Evolutionary conservation across 2,329 filamentous ascomycete species (phyloP).

Genomic region (Sclerotinia sclerotiorum): DNA sequence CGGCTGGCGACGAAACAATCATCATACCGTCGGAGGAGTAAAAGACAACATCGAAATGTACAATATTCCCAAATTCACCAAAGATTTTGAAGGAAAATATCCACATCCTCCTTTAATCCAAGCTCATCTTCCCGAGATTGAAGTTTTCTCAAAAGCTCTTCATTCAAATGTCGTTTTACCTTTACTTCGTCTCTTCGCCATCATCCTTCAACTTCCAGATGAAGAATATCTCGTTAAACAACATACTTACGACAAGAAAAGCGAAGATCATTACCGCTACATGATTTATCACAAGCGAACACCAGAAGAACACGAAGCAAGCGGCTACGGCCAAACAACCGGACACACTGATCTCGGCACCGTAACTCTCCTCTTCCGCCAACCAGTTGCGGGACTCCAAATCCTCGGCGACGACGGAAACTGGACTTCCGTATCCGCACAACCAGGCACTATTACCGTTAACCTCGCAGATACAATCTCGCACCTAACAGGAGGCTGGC

Average conservation of each 20-base stretch:
- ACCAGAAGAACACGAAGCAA: conserved; percentile 48
- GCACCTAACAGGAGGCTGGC: conserved; percentile 50
- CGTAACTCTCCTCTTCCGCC: conserved; percentile 57
- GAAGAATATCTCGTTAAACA: conserved; percentile 56
- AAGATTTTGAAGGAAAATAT: conserved; percentile 44
- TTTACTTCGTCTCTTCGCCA: conserved; percentile 59
- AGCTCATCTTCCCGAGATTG: conserved; percentile 54
- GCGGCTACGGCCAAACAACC: conserved; percentile 46
- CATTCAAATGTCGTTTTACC: conserved; percentile 57
- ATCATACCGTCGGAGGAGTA: background rate
- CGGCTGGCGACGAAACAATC: conserved; percentile 53
- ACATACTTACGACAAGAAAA: conserved; percentile 58
- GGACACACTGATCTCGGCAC: conserved; percentile 59
- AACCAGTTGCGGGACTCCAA: conserved; percentile 58
- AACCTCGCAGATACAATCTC: conserved; percentile 52
- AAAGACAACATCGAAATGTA: conserved; percentile 59
- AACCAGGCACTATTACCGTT: conserved; percentile 52
- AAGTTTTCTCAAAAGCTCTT: conserved; percentile 48
- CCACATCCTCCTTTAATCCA: conserved; percentile 50
- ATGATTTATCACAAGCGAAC: conserved; percentile 57
- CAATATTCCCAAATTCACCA: conserved; percentile 60
- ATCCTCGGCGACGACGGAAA: conserved; percentile 50
- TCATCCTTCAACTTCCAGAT: conserved; percentile 59
- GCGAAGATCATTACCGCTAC: conserved; percentile 62
- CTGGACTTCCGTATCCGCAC: conserved; percentile 53